Conservation (phyloP, 768 basidiomycete species). For the Tephrocybe sp. region DNA sequence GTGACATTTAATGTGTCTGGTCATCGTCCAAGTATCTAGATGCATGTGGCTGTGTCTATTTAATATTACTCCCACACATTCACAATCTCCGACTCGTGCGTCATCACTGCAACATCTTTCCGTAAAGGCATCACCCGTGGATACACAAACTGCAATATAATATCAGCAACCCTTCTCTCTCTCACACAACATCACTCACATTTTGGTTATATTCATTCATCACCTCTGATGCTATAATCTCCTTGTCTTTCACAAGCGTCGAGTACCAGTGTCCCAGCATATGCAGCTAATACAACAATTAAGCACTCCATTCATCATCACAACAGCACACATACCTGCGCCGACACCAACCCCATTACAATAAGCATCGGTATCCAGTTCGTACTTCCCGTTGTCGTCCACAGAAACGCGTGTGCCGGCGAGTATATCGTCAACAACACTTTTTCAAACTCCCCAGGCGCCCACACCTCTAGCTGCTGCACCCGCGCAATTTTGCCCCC, state of each 20-base stretch:
- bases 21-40: no score
- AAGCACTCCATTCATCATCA: background rate
- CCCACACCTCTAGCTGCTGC: constrained; percentile 82
- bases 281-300: constrained; percentile 39
- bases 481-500: constrained; percentile 50
- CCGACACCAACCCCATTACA: constrained; percentile 66
- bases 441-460: constrained; percentile 70
- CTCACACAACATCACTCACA: constrained; percentile 39
- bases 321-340: constrained; percentile 51
- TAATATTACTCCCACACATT: constrained; percentile 45
- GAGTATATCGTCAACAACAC: constrained; percentile 76
- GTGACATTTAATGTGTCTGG: no score
- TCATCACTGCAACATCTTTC: constrained; percentile 82
- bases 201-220: constrained; percentile 83
- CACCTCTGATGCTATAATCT: constrained; percentile 75
- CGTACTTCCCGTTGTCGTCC: constrained; percentile 66
- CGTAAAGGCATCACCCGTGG: constrained; percentile 79
- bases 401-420: constrained; percentile 71
- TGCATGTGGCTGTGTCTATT: constrained; percentile 14
- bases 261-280: constrained; percentile 56
- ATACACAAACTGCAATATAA: constrained; percentile 65
- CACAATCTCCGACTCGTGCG: constrained; percentile 78
- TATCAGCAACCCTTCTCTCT: background rate
- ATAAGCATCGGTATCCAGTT: constrained; percentile 76
- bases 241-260: constrained; percentile 69